Evolutionary conservation across 2,329 filamentous ascomycete genomes (phyloP).

Genomic region (Colletotrichum lini): DNA sequence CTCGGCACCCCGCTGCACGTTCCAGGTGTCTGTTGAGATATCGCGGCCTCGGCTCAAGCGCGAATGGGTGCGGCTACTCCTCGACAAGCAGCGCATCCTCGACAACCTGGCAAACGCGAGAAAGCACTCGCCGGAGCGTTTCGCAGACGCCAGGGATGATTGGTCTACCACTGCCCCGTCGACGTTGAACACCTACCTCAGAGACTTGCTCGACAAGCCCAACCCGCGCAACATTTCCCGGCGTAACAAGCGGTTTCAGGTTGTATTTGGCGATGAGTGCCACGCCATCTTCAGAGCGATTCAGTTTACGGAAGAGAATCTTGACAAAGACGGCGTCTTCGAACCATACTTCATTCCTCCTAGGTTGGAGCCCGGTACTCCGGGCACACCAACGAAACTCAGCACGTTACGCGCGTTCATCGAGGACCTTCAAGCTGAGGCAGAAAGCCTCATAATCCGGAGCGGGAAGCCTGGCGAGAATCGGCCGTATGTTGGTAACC

Average conservation of each 20-base stretch:
- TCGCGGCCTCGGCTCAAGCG: slow-evolving; percentile 62
- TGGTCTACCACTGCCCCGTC: slow-evolving; percentile 58
- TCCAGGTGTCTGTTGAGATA: slow-evolving; percentile 63
- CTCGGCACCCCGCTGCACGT: slow-evolving; percentile 58
- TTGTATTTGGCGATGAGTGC: slow-evolving; percentile 67
- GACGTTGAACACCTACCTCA: slow-evolving; percentile 67
- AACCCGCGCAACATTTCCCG: slow-evolving; percentile 64
- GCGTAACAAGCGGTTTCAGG: slow-evolving; percentile 69
- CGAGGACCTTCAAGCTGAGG: slow-evolving; percentile 65
- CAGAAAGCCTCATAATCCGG: slow-evolving; percentile 58
- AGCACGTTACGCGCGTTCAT: slow-evolving; percentile 62
- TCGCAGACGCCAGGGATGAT: slow-evolving; percentile 57
- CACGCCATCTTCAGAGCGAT: slow-evolving; percentile 64
- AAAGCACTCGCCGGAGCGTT: slow-evolving; percentile 63
- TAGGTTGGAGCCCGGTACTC: slow-evolving; percentile 48
- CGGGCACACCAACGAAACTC: slow-evolving; percentile 52
- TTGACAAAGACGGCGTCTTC: slow-evolving; percentile 57
- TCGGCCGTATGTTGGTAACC: slow-evolving; percentile 10
- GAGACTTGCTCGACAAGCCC: slow-evolving; percentile 60
- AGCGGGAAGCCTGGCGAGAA: slow-evolving; percentile 42
- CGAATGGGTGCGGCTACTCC: slow-evolving; percentile 60
- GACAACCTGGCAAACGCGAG: slow-evolving; percentile 57
- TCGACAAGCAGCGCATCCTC: slow-evolving; percentile 61
- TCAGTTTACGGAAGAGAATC: slow-evolving; percentile 61
- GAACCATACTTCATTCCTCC: slow-evolving; percentile 56